A percentile compares a stretch with the other conserved stretches of the same genome.
Conservation (phyloP, 805 yeast species). For the Candida xyloterini region DNA sequence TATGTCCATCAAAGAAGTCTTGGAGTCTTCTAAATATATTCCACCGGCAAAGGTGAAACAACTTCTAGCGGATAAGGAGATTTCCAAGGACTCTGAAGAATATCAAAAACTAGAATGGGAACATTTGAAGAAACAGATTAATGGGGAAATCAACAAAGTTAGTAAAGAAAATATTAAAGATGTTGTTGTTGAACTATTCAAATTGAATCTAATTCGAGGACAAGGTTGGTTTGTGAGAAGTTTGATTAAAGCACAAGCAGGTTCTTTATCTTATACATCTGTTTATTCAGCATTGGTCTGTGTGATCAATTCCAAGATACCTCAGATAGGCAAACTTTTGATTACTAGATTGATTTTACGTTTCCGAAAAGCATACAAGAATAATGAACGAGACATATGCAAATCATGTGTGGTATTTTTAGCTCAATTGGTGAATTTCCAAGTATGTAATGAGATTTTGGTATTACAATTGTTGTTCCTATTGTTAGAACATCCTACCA, state of each 20-base stretch:
- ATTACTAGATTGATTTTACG: slow-evolving; percentile 51
- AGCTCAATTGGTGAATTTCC: slow-evolving; percentile 61
- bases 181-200: slow-evolving; percentile 48
- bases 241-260: slow-evolving; percentile 52
- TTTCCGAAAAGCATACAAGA: slow-evolving; percentile 52
- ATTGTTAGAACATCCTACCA: slow-evolving; percentile 43
- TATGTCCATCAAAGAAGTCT: slow-evolving; percentile 32
- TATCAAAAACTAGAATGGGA: slow-evolving; percentile 60
- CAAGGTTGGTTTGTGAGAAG: slow-evolving; percentile 57
- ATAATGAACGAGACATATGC: slow-evolving; percentile 44
- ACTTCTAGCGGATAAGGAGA: slow-evolving; percentile 31
- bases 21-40: slow-evolving; percentile 47
- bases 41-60: slow-evolving; percentile 53
- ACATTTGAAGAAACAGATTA: slow-evolving; percentile 43
- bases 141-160: slow-evolving; percentile 46
- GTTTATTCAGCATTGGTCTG: slow-evolving; percentile 57
- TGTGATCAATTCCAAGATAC: slow-evolving; percentile 63
- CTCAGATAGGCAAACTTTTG: slow-evolving; percentile 62
- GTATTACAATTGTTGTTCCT: slow-evolving; percentile 51
- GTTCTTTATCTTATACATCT: slow-evolving; percentile 38
- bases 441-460: slow-evolving; percentile 54
- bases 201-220: slow-evolving; percentile 57
- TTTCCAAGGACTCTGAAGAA: slow-evolving; percentile 30
- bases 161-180: slow-evolving; percentile 45
- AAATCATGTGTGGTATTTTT: slow-evolving; percentile 47